phyloP scores from a whole-genome alignment of 345 rosid species.

The Noccaea bulbosa region DNA sequence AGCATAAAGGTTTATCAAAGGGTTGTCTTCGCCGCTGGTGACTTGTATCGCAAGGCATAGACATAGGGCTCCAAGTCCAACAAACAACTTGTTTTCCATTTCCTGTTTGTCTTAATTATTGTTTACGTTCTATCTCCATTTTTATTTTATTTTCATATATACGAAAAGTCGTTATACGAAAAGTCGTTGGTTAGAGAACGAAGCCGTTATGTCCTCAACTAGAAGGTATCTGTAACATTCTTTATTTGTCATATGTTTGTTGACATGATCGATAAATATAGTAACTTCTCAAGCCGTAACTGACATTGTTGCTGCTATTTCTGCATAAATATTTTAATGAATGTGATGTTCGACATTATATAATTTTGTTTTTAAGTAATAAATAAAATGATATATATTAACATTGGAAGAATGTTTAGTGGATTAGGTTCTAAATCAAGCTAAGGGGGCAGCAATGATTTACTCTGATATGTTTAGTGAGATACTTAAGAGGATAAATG shows the following conservation, averaged over 20 bases:
- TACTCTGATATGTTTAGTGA: no score
- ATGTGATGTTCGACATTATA: no score
- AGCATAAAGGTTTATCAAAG: conserved; percentile 35
- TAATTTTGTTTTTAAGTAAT: no score
- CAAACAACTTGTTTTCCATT: conserved; percentile 15
- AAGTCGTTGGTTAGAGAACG: background rate
- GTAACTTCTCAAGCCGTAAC: conserved; percentile 22
- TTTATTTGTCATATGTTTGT: conserved; percentile 33
- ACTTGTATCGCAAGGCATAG: conserved; percentile 32
- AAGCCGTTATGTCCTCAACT: background rate
- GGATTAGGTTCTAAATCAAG: no score
- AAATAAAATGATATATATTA: no score
- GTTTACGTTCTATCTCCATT: background rate
- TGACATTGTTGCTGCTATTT: background rate
- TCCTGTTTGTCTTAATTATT: background rate
- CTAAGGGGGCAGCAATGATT: no score
- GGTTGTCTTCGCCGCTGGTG: conserved; percentile 26
- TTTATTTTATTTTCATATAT: background rate
- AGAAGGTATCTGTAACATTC: conserved; percentile 14
- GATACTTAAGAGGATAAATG: no score
- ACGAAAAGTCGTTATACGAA: no score
- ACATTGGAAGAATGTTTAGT: no score
- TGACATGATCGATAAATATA: conserved; percentile 12
- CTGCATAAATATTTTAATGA: no score
- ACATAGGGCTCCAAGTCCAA: conserved; percentile 30